phyloP scores from a whole-genome alignment of 192 early-diverging fungal species.

The Entomortierella beljakovae region DNA sequence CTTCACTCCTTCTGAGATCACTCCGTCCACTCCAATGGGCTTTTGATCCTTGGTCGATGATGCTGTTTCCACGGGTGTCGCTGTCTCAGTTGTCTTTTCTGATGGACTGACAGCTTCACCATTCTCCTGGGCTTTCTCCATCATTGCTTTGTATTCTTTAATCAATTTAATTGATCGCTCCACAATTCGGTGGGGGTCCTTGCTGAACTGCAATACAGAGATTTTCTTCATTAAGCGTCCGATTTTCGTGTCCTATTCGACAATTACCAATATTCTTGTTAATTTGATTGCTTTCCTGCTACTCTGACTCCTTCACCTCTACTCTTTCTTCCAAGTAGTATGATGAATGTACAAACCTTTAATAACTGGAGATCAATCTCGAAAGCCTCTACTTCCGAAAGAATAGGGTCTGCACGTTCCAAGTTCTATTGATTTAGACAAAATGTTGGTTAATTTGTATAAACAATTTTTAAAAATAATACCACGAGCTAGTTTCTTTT shows the following conservation, averaged over 20 bases:
- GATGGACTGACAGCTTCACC: conserved; percentile 27
- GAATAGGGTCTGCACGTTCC: conserved; percentile 44
- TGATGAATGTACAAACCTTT: conserved; percentile 39
- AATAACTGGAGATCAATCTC: conserved; percentile 53
- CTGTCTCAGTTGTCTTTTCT: conserved; percentile 10
- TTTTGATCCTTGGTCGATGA: conserved; percentile 1
- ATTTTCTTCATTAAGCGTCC: conserved; percentile 60
- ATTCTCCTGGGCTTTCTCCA: conserved; percentile 51
- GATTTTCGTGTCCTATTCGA: conserved; percentile 56
- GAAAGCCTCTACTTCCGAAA: conserved; percentile 58
- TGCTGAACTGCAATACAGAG: conserved; percentile 37
- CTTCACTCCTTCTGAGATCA: conserved; percentile 4
- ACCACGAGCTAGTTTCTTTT: too few relatives aligned
- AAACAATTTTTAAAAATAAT: background rate
- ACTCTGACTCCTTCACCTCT: background rate
- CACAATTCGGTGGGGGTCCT: conserved; percentile 48
- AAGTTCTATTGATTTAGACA: conserved; percentile 18
- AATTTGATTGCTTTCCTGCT: too few relatives aligned
- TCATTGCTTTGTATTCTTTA: conserved; percentile 54
- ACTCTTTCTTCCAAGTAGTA: background rate
- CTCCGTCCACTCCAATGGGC: conserved; percentile 8
- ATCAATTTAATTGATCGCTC: conserved; percentile 52
- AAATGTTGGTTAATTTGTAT: background rate
- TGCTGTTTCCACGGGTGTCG: conserved; percentile 6
- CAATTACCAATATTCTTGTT: background rate